Conservation (phyloP, 1,284 basidiomycete genomes). For the Sanghuangporus sanghuang region DNA sequence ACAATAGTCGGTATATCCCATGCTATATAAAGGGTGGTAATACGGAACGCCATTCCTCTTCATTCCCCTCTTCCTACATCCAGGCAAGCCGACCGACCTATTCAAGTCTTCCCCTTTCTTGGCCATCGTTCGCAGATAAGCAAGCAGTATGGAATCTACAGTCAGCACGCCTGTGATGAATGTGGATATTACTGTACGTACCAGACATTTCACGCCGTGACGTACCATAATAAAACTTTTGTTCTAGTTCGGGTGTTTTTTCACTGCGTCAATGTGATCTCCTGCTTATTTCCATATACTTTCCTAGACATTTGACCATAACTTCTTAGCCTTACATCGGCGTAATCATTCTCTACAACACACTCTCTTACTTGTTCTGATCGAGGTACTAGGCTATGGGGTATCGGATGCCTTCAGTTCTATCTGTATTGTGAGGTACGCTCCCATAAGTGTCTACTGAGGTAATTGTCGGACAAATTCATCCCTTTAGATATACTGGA, state of each 20-base stretch:
- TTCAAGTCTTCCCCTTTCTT: no score
- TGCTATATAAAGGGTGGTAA: no score
- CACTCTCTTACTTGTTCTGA: background rate
- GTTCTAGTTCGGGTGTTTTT: background rate
- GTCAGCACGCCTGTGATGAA: no score
- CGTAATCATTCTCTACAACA: background rate
- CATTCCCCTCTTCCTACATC: no score
- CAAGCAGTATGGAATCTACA: no score
- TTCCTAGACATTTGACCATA: background rate
- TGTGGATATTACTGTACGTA: no score
- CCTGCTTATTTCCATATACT: background rate
- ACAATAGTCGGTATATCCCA: no score
- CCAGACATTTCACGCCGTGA: no score
- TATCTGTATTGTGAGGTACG: background rate
- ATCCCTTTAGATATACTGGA: background rate
- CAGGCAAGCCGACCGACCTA: no score
- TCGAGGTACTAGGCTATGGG: background rate
- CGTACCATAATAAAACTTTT: no score
- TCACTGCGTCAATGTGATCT: background rate
- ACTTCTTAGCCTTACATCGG: background rate
- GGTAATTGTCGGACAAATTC: background rate
- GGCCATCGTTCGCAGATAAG: no score
- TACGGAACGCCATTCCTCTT: no score
- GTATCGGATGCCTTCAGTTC: background rate
- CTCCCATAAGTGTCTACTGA: background rate